Base-by-base conservation (phyloP, 179 eudicot species). In the Silene noctiflora region DNA sequence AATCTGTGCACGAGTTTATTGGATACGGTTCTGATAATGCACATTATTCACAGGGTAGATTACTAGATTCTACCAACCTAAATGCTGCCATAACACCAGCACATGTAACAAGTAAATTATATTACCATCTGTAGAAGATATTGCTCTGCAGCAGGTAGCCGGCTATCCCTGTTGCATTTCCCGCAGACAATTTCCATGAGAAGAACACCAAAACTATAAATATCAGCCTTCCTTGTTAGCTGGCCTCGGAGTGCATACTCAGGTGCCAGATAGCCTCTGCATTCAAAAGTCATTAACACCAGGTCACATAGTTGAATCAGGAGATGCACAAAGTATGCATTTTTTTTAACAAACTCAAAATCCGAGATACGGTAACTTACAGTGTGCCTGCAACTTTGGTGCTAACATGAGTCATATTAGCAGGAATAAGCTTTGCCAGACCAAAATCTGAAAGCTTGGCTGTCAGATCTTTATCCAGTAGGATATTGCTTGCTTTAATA, bases 361-460 rank as follows among this genome's bases (percentile, higher is more conserved):
- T 42, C 48, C 59, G 33, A 14, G 39, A 51, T 55, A 22, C 63
- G 21, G 24, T 67, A 80, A 88, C 98, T 90, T 81, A 94, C 97
- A 85, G 67, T 22, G 98, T 94, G 79, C 98, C 98, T 1, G 97
- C 97, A 65, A 94, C 90, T 84, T 87, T 90, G 17, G 98, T 94
- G 79, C 94, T 92, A 66, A 94, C 79, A 85, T 94, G 97, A 35
- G 96, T 90, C 80, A 84, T 69, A 39, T 81, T 79, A 12, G 80
- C 31, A 13, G 90, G 94, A 66, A 94, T 84, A 80, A 94, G 94
- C 84, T 92, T 94, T 44, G 97, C 97, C 71, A 94, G 89, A 68
- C 98, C 98, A 81, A 94, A 94, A 88, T 94, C 97, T 1, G 98
- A 82, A 74, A 94, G 93, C 75, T 89, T 92, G 22, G 98, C 89